A percentile compares a stretch with the other conserved stretches of the same genome.
Conservation (phyloP, 2,329 filamentous ascomycete genomes). For the Fusarium oxysporum region DNA sequence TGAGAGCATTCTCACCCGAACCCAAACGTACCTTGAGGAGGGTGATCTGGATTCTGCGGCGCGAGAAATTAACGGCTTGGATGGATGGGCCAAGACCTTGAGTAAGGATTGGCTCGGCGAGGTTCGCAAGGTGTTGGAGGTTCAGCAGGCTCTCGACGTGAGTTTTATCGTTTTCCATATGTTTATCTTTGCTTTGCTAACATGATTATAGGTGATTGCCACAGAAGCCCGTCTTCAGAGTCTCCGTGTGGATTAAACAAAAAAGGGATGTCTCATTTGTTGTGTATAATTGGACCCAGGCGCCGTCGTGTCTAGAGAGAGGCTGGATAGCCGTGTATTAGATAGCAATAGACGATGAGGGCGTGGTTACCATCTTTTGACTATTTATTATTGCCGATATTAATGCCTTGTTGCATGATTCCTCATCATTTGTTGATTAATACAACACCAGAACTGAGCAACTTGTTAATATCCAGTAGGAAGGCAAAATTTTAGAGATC, state of each 20-base stretch:
- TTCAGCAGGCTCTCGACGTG: conserved; percentile 95
- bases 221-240: conserved; percentile 91
- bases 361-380: conserved; percentile 33
- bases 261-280: conserved; percentile 49
- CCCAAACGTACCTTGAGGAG: conserved; percentile 91
- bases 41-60: conserved; percentile 92
- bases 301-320: conserved; percentile 45
- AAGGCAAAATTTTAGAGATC: too few relatives aligned
- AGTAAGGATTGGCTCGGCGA: conserved; percentile 94
- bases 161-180: conserved; percentile 53
- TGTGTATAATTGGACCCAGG: conserved; percentile 51
- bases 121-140: conserved; percentile 91
- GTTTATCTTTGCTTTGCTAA: conserved; percentile 25
- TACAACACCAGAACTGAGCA: background rate
- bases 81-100: conserved; percentile 95
- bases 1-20: conserved; percentile 90
- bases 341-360: conserved; percentile 52
- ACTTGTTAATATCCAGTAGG: background rate
- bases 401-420: background rate
- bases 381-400: conserved; percentile 2
- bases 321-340: conserved; percentile 50
- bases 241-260: conserved; percentile 78
- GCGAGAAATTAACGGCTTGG: conserved; percentile 91
- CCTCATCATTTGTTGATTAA: background rate
- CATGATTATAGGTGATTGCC: conserved; percentile 76